These are phyloP conservation scores for Sphaerulina vaccinii DNA, from an alignment of 2,329 filamentous ascomycete genomes.

Conservation along the genomic window DNA sequence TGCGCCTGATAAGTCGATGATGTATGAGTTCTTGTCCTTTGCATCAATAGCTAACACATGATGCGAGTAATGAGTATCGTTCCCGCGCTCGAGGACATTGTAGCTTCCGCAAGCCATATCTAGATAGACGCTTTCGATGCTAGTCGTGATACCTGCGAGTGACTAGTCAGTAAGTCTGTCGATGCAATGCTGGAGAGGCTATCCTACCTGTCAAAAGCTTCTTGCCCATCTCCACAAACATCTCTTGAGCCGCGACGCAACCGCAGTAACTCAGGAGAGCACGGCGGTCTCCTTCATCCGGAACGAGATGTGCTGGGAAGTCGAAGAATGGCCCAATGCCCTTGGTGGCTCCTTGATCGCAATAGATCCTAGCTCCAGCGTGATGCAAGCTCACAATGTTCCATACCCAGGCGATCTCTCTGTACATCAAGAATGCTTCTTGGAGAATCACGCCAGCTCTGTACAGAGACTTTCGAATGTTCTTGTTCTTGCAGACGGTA, in stretches of 20 bases:
- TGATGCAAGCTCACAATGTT: slow-evolving; percentile 4
- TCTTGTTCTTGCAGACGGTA: background rate
- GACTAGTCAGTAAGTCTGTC: background rate
- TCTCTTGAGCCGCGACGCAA: background rate
- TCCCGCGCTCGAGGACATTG: background rate
- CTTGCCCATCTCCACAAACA: background rate
- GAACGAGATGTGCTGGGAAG: background rate
- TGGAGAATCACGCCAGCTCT: slow-evolving; percentile 24
- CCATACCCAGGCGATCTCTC: slow-evolving; percentile 15
- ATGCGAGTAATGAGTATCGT: background rate
- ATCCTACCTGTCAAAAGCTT: background rate
- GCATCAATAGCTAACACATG: background rate
- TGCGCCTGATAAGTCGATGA: background rate
- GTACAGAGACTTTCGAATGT: slow-evolving; percentile 19
- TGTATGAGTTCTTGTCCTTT: background rate
- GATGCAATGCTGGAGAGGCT: background rate
- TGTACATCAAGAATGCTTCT: slow-evolving; percentile 14
- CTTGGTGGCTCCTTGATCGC: background rate
- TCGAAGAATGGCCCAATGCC: background rate
- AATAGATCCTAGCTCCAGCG: background rate
- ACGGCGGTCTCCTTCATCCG: background rate
- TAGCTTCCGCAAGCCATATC: background rate
- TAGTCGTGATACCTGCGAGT: background rate
- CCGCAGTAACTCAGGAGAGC: background rate
- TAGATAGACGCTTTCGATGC: background rate